phyloP scores from a whole-genome alignment of 1,139 yeast species.

The Casaregolazyma lundiana region DNA sequence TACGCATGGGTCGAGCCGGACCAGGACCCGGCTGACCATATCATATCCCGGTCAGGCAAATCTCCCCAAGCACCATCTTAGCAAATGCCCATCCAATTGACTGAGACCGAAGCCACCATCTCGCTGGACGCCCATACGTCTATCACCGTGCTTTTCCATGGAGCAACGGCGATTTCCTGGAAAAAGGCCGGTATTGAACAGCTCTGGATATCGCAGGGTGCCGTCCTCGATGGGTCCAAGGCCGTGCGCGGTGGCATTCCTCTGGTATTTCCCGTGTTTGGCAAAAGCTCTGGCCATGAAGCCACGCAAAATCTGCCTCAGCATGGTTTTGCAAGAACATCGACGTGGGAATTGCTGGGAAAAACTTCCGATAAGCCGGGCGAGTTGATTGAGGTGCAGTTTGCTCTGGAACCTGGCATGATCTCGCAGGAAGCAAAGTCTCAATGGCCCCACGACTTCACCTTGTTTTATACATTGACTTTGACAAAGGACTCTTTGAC shows the following conservation, averaged over 20 bases:
- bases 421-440: conserved; percentile 51
- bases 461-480: conserved; percentile 65
- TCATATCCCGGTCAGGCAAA: conserved; percentile 1
- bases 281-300: conserved; percentile 50
- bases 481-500: conserved; percentile 47
- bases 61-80: conserved; percentile 1
- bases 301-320: conserved; percentile 65
- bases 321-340: conserved; percentile 92
- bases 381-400: conserved; percentile 60
- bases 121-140: conserved; percentile 54
- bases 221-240: conserved; percentile 81
- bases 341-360: conserved; percentile 90
- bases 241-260: conserved; percentile 98
- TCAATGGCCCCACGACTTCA: conserved; percentile 71
- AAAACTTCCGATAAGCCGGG: conserved; percentile 53
- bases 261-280: conserved; percentile 89
- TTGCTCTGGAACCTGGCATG: conserved; percentile 82
- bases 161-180: conserved; percentile 91
- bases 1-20: conserved; percentile 81
- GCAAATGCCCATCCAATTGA: conserved; percentile 57
- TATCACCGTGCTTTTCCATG: conserved; percentile 70
- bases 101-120: conserved; percentile 57
- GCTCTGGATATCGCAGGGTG: conserved; percentile 58
- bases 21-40: conserved; percentile 60
- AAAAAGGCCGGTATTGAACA: conserved; percentile 63